Evolutionary conservation across 108 stramenopile genomes (phyloP).

Genomic region (Bacterosira constricta): DNA sequence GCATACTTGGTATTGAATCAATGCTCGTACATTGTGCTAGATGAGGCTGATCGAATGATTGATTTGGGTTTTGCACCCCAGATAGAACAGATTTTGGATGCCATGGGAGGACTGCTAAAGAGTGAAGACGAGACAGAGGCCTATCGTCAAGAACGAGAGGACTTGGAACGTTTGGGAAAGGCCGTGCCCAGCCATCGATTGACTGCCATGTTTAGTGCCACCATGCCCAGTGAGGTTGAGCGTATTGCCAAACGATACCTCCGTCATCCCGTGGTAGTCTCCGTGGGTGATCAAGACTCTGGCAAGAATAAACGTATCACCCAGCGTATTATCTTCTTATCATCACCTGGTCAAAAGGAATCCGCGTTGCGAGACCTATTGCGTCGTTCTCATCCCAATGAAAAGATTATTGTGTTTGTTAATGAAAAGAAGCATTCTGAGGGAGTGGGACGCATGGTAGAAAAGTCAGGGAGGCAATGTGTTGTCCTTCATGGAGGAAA

Average conservation of each 20-base stretch:
- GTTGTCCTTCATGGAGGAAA: conserved; percentile 97
- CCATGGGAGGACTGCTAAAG: conserved; percentile 90
- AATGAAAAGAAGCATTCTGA: conserved; percentile 95
- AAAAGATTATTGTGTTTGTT: conserved; percentile 97
- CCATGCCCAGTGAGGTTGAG: conserved; percentile 96
- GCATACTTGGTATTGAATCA: conserved; percentile 96
- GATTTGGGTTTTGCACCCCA: conserved; percentile 97
- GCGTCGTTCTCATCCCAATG: conserved; percentile 44
- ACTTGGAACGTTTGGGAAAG: conserved; percentile 50
- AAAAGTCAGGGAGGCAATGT: conserved; percentile 69
- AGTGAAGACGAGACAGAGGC: conserved; percentile 81
- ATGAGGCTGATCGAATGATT: conserved; percentile 95
- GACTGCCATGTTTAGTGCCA: conserved; percentile 98
- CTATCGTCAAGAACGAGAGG: conserved; percentile 79
- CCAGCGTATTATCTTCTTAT: conserved; percentile 85
- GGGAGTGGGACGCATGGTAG: conserved; percentile 78
- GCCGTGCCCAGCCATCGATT: conserved; percentile 76
- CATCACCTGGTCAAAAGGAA: conserved; percentile 86
- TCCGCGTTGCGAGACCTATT: conserved; percentile 63
- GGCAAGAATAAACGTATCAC: conserved; percentile 94
- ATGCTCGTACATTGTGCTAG: conserved; percentile 94
- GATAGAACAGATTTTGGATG: conserved; percentile 89
- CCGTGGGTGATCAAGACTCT: conserved; percentile 91
- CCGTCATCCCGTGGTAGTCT: conserved; percentile 88
- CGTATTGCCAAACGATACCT: conserved; percentile 91